A percentile compares a stretch with the other conserved stretches of the same genome.
Conservation (phyloP, 2,329 filamentous ascomycete species). For the Dothideomycetes sp. region DNA sequence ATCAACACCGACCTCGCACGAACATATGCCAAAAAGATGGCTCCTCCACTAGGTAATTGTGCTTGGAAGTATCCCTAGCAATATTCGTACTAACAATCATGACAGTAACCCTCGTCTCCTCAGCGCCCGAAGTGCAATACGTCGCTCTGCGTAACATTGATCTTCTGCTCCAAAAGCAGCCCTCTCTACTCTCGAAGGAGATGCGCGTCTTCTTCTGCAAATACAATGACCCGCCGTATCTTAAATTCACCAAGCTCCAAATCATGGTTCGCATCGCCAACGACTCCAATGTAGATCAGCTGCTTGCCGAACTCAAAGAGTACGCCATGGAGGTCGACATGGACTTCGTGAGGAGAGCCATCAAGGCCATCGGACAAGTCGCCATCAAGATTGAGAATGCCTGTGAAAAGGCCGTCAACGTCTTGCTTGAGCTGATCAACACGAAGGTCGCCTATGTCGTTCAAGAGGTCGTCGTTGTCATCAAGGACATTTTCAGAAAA, state of each 20-base stretch:
- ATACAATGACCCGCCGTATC: slow-evolving; percentile 96
- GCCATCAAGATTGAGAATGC: slow-evolving; percentile 97
- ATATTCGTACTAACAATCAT: slow-evolving; percentile 19
- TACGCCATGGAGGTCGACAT: slow-evolving; percentile 98
- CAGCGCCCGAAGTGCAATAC: slow-evolving; percentile 94
- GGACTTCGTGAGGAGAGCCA: slow-evolving; percentile 91
- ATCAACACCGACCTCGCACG: slow-evolving; percentile 68
- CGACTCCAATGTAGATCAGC: slow-evolving; percentile 89
- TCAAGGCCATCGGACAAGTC: slow-evolving; percentile 94
- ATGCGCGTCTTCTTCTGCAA: slow-evolving; percentile 99
- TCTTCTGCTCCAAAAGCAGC: slow-evolving; percentile 86
- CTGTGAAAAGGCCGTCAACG: slow-evolving; percentile 91
- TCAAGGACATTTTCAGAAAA: slow-evolving; percentile 96
- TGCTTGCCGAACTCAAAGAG: slow-evolving; percentile 89
- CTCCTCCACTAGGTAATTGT: slow-evolving; percentile 76
- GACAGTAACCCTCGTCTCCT: slow-evolving; percentile 89
- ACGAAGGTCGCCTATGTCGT: slow-evolving; percentile 99
- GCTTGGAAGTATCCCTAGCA: neutral
- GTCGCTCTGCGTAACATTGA: slow-evolving; percentile 95
- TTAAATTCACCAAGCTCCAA: slow-evolving; percentile 95
- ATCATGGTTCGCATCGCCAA: slow-evolving; percentile 99
- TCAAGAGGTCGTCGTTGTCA: slow-evolving; percentile 96
- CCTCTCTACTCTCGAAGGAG: slow-evolving; percentile 94
- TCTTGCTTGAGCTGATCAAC: slow-evolving; percentile 84
- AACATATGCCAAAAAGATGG: slow-evolving; percentile 97